Evolutionary conservation across 2,329 filamentous ascomycete genomes (phyloP), one percentile per base, ranked within the genome.

Genomic region (Pseudocercospora eumusae): DNA sequence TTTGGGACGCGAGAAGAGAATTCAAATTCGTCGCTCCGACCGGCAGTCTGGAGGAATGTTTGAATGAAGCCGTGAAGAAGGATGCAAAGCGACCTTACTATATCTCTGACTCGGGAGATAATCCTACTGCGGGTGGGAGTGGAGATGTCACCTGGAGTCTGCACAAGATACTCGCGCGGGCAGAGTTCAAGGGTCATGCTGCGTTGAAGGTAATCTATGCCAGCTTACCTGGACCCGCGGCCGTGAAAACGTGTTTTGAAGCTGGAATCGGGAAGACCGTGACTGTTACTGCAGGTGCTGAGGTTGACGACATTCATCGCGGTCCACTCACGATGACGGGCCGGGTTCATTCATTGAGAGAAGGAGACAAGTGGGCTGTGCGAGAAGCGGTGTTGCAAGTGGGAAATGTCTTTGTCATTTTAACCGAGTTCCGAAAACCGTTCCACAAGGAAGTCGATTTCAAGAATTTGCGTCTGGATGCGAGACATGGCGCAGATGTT

Each of bases 91-190:
- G 63, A 20, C 66, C 66, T 3, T 68, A 63, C 54, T 68, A 64
- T 55, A 68, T 68, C 31, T 68, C 66, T 1, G 66, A 68, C 33
- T 67, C 64, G n/a, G 66, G 66, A 21, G 66, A 68, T 40, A 68
- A 68, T 59, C 66, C 65, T 1, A 68, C 66, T 2, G 66, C 66
- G 4, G 66, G 66, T 1, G 66, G 66, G 4, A 57, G 61, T 25
- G 66, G 66, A 27, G 66, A 68, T 33, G 66, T 68, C 13, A 67
- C 66, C 13, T 68, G 64, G 64, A 65, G 63, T 21, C 25, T 65
- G 20, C 23, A 45, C 9, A 60, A 45, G 20, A 53, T 68, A 6
- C 53, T 68, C 8, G n/a, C 20, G 1, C 59, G 63, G 20, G 5
- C 27, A 3, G 65, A 65, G 18, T 57, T 67, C 52, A 18, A 56